Evolutionary conservation across 441 rosid species (phyloP).

Genomic region (Viola pubescens): DNA sequence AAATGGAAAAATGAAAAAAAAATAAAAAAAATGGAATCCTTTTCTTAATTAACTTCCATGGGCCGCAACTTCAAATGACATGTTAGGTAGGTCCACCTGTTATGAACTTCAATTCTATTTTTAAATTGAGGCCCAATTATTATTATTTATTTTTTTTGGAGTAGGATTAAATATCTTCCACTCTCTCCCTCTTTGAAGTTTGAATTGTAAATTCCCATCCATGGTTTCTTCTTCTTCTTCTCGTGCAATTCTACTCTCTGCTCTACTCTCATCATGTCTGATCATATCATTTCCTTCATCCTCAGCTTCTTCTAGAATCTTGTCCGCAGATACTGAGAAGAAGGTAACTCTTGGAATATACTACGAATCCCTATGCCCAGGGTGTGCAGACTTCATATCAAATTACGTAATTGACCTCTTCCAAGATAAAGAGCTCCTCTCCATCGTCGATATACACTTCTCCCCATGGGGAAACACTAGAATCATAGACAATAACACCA

Average conservation of each 20-base stretch:
- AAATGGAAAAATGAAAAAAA: too few relatives aligned
- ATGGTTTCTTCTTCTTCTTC: neutral
- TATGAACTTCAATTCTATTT: too few relatives aligned
- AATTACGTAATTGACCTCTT: conserved; percentile 47
- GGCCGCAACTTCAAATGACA: neutral
- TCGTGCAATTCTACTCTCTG: neutral
- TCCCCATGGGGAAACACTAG: conserved; percentile 83
- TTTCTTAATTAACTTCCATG: too few relatives aligned
- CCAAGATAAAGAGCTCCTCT: conserved; percentile 44
- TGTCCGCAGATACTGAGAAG: conserved; percentile 16
- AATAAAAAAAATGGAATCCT: too few relatives aligned
- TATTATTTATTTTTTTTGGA: too few relatives aligned
- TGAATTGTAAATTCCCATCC: too few relatives aligned
- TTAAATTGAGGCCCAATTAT: too few relatives aligned
- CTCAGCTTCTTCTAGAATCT: conserved; percentile 19
- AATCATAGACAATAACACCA: conserved; percentile 40
- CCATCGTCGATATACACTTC: conserved; percentile 61
- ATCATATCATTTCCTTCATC: conserved; percentile 17
- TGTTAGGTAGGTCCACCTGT: too few relatives aligned
- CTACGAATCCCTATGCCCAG: conserved; percentile 84
- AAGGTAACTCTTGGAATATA: conserved; percentile 53
- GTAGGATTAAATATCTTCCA: neutral
- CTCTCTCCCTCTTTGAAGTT: neutral
- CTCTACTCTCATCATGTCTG: neutral
- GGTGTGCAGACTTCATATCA: conserved; percentile 55